Base-by-base conservation (phyloP, 78 protist species). In the Goniomonas avonlea region DNA sequence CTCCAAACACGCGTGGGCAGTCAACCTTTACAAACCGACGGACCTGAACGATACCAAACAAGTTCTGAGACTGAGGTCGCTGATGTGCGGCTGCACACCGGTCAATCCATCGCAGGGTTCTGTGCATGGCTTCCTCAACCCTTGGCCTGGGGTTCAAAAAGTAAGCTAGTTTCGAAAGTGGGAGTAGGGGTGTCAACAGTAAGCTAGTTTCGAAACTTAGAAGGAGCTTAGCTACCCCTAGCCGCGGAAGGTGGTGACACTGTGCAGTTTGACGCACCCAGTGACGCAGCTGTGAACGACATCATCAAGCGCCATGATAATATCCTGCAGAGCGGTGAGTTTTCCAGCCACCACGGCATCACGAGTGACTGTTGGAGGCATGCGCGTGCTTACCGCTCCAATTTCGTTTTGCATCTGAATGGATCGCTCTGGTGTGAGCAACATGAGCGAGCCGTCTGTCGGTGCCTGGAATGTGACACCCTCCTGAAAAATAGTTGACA, bases 81-180 rank as follows among this genome's bases (percentile, higher is more conserved):
- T 85, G 32, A 82, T 93, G 96, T 0, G 97, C 97, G 3, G 20
- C 25, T 31, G 93, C 86, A 66, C 96, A 93, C 27, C 99, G 81
- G 63, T 96, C 99, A 31, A 95, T 82, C 98, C 98, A 94, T n/a
- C 98, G 89, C 25, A 93, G 75, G 11, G 92, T 86, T 25, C 98
- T 82, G 20, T 89, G 70, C 88, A 81, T 86, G 31, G 97, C 98
- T 82, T 93, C 96, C 47, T 90, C 95, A 5, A 94, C 91, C 7
- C 98, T n/a, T n/a, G n/a, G n/a, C n/a, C n/a, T n/a, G n/a, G n/a
- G n/a, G n/a, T n/a, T n/a, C n/a, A n/a, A n/a, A n/a, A n/a, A n/a
- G n/a, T n/a, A n/a, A n/a, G n/a, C n/a, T n/a, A n/a, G n/a, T n/a
- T n/a, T n/a, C n/a, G n/a, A n/a, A n/a, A n/a, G n/a, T n/a, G n/a